Conservation (phyloP, 495 filamentous ascomycete species). For the Daldinia decipiens region DNA sequence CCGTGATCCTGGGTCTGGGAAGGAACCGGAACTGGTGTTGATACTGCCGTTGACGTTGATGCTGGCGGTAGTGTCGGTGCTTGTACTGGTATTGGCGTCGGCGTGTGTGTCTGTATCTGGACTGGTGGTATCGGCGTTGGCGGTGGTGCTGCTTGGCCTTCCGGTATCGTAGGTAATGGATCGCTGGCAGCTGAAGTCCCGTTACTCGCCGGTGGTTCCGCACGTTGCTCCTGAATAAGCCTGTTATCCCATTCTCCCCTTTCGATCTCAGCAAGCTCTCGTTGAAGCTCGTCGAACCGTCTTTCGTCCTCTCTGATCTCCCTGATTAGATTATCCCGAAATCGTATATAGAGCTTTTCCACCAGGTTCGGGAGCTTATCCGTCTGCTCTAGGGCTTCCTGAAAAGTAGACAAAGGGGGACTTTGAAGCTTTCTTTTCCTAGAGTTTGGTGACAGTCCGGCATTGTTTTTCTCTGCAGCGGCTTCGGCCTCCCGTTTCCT, state of each 20-base stretch:
- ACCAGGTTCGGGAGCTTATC: conserved; percentile 75
- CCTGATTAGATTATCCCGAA: conserved; percentile 71
- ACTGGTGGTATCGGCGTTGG: conserved; percentile 30
- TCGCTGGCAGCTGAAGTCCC: conserved; percentile 28
- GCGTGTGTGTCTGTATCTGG: conserved; percentile 29
- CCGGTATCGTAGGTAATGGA: conserved; percentile 23
- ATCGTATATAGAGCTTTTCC: conserved; percentile 76
- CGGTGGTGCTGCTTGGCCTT: conserved; percentile 33
- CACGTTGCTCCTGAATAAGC: conserved; percentile 30
- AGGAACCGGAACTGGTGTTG: conserved; percentile 27
- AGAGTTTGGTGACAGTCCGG: conserved; percentile 59
- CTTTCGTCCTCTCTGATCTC: conserved; percentile 81
- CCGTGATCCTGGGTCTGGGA: conserved; percentile 27
- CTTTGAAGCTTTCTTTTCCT: conserved; percentile 79
- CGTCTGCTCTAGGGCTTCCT: conserved; percentile 70
- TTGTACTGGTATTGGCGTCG: conserved; percentile 37
- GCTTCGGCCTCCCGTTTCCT: conserved; percentile 55
- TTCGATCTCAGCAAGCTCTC: conserved; percentile 76
- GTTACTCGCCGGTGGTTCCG: conserved; percentile 37
- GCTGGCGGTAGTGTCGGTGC: conserved; percentile 40
- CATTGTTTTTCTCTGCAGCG: conserved; percentile 49
- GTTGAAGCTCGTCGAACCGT: conserved; percentile 67
- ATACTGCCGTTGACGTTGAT: conserved; percentile 56
- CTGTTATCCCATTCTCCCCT: conserved; percentile 54
- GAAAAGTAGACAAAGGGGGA: conserved; percentile 68